These are phyloP conservation scores for Pseudisothecium myosuroides DNA, from an alignment of 225 moss, liverwort and hornwort species.

Conservation along the genomic window DNA sequence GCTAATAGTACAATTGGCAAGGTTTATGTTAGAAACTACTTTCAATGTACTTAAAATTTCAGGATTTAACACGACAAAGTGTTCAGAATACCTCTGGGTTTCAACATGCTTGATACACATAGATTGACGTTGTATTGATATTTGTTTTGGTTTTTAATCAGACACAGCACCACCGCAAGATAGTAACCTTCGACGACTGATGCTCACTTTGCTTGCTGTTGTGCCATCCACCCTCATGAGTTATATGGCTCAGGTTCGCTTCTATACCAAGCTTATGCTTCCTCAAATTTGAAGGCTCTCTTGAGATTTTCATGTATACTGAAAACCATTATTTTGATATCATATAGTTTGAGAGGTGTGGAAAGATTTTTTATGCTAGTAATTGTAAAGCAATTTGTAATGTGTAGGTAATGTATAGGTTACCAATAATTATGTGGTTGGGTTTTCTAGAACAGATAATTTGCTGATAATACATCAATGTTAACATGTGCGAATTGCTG, in stretches of 20 bases:
- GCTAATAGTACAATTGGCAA: neutral
- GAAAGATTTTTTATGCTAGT: neutral
- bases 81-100: neutral
- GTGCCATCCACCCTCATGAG: conserved; percentile 30
- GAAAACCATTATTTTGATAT: neutral
- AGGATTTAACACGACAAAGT: neutral
- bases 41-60: neutral
- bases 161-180: neutral
- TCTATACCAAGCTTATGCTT: neutral
- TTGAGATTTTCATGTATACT: neutral
- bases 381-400: neutral
- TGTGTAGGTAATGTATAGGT: neutral
- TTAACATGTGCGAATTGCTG: neutral
- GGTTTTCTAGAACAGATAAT: neutral
- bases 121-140: neutral
- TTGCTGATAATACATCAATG: neutral
- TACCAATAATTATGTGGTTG: neutral
- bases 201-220: conserved; percentile 47
- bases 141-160: neutral
- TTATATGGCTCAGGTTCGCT: conserved; percentile 29
- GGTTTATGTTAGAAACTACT: neutral
- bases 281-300: neutral
- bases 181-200: conserved; percentile 5
- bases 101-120: neutral
- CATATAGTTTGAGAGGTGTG: neutral